Conservation (phyloP, 768 basidiomycete species). For the Lactifluus subvellereus region DNA sequence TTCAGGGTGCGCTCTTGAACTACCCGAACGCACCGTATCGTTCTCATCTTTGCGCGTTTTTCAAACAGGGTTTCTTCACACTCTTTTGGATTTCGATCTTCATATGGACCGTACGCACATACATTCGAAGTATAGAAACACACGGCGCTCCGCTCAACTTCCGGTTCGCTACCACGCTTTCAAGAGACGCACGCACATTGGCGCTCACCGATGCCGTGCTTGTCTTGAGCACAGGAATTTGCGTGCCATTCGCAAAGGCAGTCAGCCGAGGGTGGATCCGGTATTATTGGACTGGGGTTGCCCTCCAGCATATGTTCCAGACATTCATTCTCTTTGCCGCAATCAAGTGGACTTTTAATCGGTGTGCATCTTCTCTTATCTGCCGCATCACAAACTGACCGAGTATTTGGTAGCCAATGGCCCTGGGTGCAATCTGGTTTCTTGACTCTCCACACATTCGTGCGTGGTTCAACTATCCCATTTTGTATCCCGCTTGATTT, state of each 20-base stretch:
- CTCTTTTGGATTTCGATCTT: constrained; percentile 92
- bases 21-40: neutral
- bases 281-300: constrained; percentile 70
- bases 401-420: constrained; percentile 60
- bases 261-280: constrained; percentile 72
- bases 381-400: neutral
- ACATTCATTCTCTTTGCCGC: constrained; percentile 62
- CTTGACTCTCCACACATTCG: constrained; percentile 79
- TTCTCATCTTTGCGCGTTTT: neutral
- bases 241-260: constrained; percentile 79
- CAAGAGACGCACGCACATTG: constrained; percentile 74
- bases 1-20: constrained; percentile 52
- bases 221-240: constrained; percentile 66
- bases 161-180: constrained; percentile 81
- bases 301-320: constrained; percentile 80
- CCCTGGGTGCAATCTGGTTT: constrained; percentile 97
- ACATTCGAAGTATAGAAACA: constrained; percentile 69
- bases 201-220: constrained; percentile 81
- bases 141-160: constrained; percentile 73
- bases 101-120: constrained; percentile 72
- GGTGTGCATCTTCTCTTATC: constrained; percentile 35
- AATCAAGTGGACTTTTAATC: constrained; percentile 86
- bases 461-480: constrained; percentile 30
- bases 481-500: neutral
- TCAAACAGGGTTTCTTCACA: constrained; percentile 78